Conservation (phyloP, 805 yeast species). For the Pichia exigua region DNA sequence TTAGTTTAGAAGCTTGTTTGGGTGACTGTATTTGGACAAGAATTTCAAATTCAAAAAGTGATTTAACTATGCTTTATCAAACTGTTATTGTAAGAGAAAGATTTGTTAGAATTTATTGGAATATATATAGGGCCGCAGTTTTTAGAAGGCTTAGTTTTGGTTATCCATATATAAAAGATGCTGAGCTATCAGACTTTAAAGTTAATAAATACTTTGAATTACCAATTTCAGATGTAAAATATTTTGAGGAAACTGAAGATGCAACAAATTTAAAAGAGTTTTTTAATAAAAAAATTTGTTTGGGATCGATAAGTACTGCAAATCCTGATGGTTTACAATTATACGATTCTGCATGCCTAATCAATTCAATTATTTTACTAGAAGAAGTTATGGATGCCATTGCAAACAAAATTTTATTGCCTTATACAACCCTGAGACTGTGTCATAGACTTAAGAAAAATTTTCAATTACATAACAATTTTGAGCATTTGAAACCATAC, state of each 20-base stretch:
- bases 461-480: slow-evolving; percentile 3
- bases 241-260: slow-evolving; percentile 11
- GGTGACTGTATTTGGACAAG: neutral
- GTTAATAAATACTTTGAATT: slow-evolving; percentile 29
- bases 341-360: slow-evolving; percentile 25
- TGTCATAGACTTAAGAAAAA: slow-evolving; percentile 3
- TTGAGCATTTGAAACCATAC: slow-evolving; percentile 6
- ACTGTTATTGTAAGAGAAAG: slow-evolving; percentile 26
- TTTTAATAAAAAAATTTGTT: slow-evolving; percentile 10
- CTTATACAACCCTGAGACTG: slow-evolving; percentile 19
- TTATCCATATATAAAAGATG: slow-evolving; percentile 24
- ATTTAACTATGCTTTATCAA: neutral
- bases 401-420: slow-evolving; percentile 19
- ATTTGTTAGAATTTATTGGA: slow-evolving; percentile 31
- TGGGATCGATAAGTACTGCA: slow-evolving; percentile 13
- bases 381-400: slow-evolving; percentile 32
- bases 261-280: slow-evolving; percentile 11
- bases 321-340: slow-evolving; percentile 9
- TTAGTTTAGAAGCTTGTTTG: neutral
- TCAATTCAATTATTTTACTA: slow-evolving; percentile 24
- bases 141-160: slow-evolving; percentile 30
- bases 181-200: slow-evolving; percentile 11
- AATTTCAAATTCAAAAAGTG: neutral
- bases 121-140: slow-evolving; percentile 30
- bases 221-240: slow-evolving; percentile 28